Percentiles rank a stretch among this genome's conserved stretches.
These are phyloP conservation scores for Sindora glabra DNA, from an alignment of 306 rosid genomes.

Conservation along the genomic window DNA sequence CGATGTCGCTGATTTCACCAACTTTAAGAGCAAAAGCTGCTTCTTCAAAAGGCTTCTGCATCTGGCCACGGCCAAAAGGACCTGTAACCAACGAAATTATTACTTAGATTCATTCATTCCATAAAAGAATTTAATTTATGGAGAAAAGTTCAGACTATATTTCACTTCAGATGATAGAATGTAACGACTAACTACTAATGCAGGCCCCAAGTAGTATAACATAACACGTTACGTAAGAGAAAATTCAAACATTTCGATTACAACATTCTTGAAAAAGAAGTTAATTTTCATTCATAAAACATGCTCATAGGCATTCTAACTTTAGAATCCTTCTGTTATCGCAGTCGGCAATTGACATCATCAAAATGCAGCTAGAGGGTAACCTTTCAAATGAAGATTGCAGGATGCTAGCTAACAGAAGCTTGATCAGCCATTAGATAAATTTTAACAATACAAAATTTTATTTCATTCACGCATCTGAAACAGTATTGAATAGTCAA, in stretches of 20 bases:
- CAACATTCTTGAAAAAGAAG: neutral
- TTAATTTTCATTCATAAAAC: neutral
- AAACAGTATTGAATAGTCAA: neutral
- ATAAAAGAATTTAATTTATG: neutral
- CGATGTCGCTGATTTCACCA: slow-evolving; percentile 81
- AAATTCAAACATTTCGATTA: neutral
- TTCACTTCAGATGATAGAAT: neutral
- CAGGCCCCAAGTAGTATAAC: neutral
- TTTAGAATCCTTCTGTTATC: neutral
- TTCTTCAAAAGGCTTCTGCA: slow-evolving; percentile 97
- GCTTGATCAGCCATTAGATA: no score
- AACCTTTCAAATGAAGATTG: neutral
- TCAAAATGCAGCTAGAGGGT: neutral
- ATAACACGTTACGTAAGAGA: neutral
- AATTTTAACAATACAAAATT: no score
- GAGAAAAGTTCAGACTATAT: neutral
- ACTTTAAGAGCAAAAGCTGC: slow-evolving; percentile 69
- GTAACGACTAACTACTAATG: neutral
- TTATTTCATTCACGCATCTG: no score
- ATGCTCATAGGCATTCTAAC: neutral
- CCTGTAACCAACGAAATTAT: slow-evolving; percentile 45
- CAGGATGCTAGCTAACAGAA: no score
- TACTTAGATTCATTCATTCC: neutral
- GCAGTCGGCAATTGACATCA: neutral
- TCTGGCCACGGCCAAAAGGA: slow-evolving; percentile 91